Conservation (phyloP, 2,329 filamentous ascomycete species). For the Xylariaceae sp. region DNA sequence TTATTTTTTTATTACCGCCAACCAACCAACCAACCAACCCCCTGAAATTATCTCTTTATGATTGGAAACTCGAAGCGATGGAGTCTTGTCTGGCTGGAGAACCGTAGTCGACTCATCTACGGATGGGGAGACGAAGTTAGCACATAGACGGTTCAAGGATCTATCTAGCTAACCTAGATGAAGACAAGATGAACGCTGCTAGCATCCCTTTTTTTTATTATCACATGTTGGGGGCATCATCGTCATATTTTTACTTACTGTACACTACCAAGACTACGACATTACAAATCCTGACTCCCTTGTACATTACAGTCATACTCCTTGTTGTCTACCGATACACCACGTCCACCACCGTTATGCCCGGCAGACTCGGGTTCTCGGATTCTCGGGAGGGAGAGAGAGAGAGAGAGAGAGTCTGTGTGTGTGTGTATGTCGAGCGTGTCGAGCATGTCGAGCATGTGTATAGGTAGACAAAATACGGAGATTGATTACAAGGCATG, state of each 20-base stretch:
- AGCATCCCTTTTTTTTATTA: not conserved
- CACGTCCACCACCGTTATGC: not conserved
- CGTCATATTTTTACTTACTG: no score
- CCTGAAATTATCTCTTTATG: no score
- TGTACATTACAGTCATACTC: no score
- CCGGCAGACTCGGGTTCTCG: not conserved
- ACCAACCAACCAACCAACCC: constrained; percentile 5
- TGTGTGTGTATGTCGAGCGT: not conserved
- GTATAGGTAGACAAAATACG: not conserved
- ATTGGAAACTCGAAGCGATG: no score
- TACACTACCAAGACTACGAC: not conserved
- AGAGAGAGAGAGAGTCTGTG: not conserved
- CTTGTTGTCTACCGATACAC: not conserved
- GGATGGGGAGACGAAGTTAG: constrained; percentile 2
- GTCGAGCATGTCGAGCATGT: not conserved
- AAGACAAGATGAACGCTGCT: constrained; percentile 9
- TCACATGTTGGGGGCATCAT: not conserved
- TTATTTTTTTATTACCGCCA: no score
- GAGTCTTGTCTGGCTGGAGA: not conserved
- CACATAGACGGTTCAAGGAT: constrained; percentile 2
- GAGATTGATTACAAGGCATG: not conserved
- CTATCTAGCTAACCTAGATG: constrained; percentile 15
- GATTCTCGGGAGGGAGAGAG: not conserved
- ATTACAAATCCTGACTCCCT: not conserved
- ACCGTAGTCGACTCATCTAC: constrained; percentile 1